These are phyloP conservation scores for Ophiocordyceps camponoti-saundersi DNA, from an alignment of 2,329 filamentous ascomycete species.

Conservation along the genomic window DNA sequence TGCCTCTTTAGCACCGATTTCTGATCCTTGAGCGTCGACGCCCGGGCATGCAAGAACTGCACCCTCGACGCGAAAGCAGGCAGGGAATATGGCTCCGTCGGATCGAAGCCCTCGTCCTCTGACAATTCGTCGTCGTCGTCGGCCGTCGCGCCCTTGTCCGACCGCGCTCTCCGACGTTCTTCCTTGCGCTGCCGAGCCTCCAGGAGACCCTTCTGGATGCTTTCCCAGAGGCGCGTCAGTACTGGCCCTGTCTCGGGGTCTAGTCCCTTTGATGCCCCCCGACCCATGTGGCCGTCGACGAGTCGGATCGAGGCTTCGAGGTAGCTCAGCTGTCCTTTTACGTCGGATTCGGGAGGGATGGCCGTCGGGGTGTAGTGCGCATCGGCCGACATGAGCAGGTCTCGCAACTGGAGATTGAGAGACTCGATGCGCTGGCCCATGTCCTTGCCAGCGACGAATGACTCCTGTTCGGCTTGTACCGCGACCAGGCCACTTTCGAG, in stretches of 20 bases:
- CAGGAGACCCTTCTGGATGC: conserved; percentile 32
- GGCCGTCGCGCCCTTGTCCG: conserved; percentile 32
- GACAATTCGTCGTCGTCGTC: conserved; percentile 43
- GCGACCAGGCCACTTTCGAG: conserved; percentile 47
- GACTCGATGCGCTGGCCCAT: conserved; percentile 38
- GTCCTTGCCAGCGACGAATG: conserved; percentile 13
- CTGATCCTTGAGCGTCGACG: conserved; percentile 69
- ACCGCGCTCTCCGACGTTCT: conserved; percentile 32
- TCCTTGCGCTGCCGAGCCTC: conserved; percentile 36
- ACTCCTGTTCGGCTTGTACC: conserved; percentile 40
- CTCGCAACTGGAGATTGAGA: conserved; percentile 48
- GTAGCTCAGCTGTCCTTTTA: conserved; percentile 53
- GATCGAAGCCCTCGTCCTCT: conserved; percentile 41
- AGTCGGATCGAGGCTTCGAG: conserved; percentile 42
- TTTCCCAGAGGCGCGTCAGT: conserved; percentile 38
- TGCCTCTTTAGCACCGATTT: conserved; percentile 79
- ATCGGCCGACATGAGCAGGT: conserved; percentile 32
- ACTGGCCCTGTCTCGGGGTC: conserved; percentile 38
- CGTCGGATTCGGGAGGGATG: conserved; percentile 32
- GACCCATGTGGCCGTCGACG: conserved; percentile 26
- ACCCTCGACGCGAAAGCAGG: conserved; percentile 64
- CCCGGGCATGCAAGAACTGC: conserved; percentile 59
- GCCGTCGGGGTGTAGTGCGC: conserved; percentile 40
- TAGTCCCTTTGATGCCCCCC: conserved; percentile 13
- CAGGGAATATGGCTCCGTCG: conserved; percentile 50